Evolutionary conservation across 2,329 filamentous ascomycete species (phyloP).

Genomic region (Hypoxylon sp.): DNA sequence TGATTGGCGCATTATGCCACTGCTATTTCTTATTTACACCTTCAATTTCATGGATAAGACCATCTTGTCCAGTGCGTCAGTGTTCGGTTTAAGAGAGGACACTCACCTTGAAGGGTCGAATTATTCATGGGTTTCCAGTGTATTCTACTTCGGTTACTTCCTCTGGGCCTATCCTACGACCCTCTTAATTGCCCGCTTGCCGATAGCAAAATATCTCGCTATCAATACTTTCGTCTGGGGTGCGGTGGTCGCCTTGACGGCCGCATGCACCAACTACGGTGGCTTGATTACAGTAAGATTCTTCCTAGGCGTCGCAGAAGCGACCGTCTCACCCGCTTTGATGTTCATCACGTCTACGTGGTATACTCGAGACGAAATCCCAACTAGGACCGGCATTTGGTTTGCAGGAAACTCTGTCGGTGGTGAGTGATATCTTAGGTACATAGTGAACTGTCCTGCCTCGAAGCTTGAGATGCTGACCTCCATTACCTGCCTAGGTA

Average conservation of each 20-base stretch:
- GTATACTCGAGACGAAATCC: conserved; percentile 71
- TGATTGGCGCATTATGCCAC: conserved; percentile 68
- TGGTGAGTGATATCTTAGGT: conserved; percentile 42
- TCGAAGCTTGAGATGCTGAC: conserved; percentile 11
- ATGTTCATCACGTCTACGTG: conserved; percentile 70
- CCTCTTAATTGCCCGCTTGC: conserved; percentile 63
- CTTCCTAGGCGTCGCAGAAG: conserved; percentile 69
- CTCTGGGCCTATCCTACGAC: conserved; percentile 66
- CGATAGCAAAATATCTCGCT: conserved; percentile 64
- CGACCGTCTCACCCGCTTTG: conserved; percentile 68
- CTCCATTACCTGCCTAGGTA: conserved; percentile 42
- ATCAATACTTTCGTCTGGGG: conserved; percentile 68
- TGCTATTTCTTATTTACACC: conserved; percentile 71
- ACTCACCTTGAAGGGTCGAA: conserved; percentile 60
- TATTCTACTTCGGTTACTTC: conserved; percentile 67
- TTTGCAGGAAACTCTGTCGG: conserved; percentile 67
- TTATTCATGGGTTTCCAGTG: conserved; percentile 63
- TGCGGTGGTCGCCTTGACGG: conserved; percentile 61
- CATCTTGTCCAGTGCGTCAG: conserved; percentile 68
- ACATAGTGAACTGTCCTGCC: background rate
- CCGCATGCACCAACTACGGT: conserved; percentile 63
- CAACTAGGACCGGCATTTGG: conserved; percentile 69
- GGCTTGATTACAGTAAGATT: conserved; percentile 67
- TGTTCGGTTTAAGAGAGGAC: conserved; percentile 69
- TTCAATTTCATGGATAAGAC: conserved; percentile 75